Conservation (phyloP, 176 grass and related monocot species). For the Aegilops longissima region DNA sequence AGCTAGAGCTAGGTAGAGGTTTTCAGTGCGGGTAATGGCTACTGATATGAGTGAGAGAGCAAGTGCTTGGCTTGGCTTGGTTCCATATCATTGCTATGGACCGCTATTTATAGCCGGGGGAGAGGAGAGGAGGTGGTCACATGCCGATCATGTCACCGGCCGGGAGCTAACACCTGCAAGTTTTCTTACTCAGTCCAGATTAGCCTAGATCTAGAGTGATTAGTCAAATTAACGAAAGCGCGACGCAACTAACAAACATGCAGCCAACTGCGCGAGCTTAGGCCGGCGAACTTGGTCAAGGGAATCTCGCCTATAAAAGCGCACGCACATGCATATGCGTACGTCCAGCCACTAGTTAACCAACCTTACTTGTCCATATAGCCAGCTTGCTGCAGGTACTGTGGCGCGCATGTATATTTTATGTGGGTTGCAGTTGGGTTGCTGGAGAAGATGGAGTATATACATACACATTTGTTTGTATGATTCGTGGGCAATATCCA, state of each 20-base stretch:
- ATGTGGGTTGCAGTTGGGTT: background rate
- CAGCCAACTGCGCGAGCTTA: background rate
- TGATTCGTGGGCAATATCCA: background rate
- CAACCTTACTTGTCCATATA: background rate
- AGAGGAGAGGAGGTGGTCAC: background rate
- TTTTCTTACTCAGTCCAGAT: slow-evolving; percentile 28
- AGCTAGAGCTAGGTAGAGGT: background rate
- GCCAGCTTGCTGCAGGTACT: background rate
- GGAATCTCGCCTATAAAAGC: slow-evolving; percentile 44
- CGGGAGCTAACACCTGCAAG: background rate
- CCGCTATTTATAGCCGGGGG: slow-evolving; percentile 46
- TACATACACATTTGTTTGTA: background rate
- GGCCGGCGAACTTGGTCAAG: slow-evolving; percentile 40
- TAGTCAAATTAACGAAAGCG: slow-evolving; percentile 21
- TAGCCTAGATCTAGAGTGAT: slow-evolving; percentile 53
- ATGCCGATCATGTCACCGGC: background rate
- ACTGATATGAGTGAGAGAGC: background rate
- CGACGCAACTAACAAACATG: slow-evolving; percentile 12
- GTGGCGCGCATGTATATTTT: background rate
- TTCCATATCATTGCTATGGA: slow-evolving; percentile 26
- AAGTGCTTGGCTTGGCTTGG: slow-evolving; percentile 22
- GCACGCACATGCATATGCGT: slow-evolving; percentile 22
- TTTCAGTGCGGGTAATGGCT: background rate
- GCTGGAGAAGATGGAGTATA: background rate
- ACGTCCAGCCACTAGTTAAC: background rate